Evolutionary conservation across 179 eudicot species (phyloP).

Genomic region (Vitellaria paradoxa): DNA sequence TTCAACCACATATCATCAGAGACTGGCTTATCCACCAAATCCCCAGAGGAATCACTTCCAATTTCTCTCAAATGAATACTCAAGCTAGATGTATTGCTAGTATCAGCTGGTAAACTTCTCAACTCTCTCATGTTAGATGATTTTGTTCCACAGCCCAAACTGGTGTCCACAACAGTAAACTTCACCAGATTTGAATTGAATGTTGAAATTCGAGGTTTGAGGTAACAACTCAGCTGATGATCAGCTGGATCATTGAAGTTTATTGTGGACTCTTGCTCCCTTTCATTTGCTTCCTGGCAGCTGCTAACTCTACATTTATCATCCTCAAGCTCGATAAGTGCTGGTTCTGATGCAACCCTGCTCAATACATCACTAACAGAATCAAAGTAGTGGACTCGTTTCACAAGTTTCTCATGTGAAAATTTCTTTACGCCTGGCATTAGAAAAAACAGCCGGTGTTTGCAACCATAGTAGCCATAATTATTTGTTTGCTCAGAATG

Average conservation of each 20-base stretch:
- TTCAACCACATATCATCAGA: constrained; percentile 14
- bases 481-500: constrained; percentile 64
- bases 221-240: constrained; percentile 44
- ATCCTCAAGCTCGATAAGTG: constrained; percentile 44
- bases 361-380: constrained; percentile 52
- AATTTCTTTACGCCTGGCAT: constrained; percentile 59
- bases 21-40: constrained; percentile 11
- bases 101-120: constrained; percentile 42
- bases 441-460: constrained; percentile 48
- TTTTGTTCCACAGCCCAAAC: constrained; percentile 29
- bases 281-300: constrained; percentile 31
- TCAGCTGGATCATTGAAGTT: constrained; percentile 28
- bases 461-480: constrained; percentile 31
- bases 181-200: constrained; percentile 24
- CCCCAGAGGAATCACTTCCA: constrained; percentile 1
- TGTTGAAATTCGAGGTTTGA: constrained; percentile 46
- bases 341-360: constrained; percentile 51
- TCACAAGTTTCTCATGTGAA: constrained; percentile 49
- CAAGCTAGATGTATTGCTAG: constrained; percentile 12
- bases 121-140: constrained; percentile 37
- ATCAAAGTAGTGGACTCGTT: constrained; percentile 56
- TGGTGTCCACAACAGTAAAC: constrained; percentile 55
- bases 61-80: constrained; percentile 12
- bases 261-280: constrained; percentile 14
- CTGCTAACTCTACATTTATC: constrained; percentile 30